Base-by-base conservation (phyloP, 2,329 filamentous ascomycete genomes). In the Thielaviopsis punctulata region DNA sequence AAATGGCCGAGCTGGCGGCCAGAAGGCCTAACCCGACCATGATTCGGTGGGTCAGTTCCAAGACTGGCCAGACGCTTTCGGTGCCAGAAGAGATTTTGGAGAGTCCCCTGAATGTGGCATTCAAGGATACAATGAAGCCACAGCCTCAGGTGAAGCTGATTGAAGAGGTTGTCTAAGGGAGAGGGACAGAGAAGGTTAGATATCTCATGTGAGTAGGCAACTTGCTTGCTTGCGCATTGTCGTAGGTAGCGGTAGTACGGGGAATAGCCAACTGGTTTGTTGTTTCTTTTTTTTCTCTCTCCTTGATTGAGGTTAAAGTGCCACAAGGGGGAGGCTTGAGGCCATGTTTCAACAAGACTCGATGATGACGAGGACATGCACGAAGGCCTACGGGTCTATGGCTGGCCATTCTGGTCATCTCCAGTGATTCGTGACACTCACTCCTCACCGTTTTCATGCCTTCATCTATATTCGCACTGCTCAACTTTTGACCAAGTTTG, bases 31-130 rank as follows among this genome's bases (percentile, higher is more conserved):
- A 77, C 56, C 73, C 80, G 1, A 67, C 80, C 7, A 82, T 82
- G 57, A 70, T 85, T 21, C 75, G 85, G 54, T 89, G 84, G 77
- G 69, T 84, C 50, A 86, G 77, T 64, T 84, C 69, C 60, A 78
- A 76, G 60, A 70, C 75, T 19, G 83, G 84, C 9, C 78, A 70
- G 56, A 66, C 70, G 2, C 66, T 89, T 7, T 78, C 72, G 22
- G 76, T 88, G 10, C 80, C 84, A 0, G 72, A 75, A 4, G 82
- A 86, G 60, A 80, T 86, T 69, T 62, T 88, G 24, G 70, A 72
- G 9, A 73, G 73, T 0, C 82, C 83, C 0, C 68, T 71, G 0
- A 84, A 84, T 3, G 68, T 63, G 30, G 63, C 83, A 4, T 84
- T 87, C 60, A 63, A 62, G 3, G 50, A 55, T 18, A 52, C 36